These are phyloP conservation scores for Atkinsonella texensis DNA, from an alignment of 2,329 filamentous ascomycete genomes.

Conservation along the genomic window DNA sequence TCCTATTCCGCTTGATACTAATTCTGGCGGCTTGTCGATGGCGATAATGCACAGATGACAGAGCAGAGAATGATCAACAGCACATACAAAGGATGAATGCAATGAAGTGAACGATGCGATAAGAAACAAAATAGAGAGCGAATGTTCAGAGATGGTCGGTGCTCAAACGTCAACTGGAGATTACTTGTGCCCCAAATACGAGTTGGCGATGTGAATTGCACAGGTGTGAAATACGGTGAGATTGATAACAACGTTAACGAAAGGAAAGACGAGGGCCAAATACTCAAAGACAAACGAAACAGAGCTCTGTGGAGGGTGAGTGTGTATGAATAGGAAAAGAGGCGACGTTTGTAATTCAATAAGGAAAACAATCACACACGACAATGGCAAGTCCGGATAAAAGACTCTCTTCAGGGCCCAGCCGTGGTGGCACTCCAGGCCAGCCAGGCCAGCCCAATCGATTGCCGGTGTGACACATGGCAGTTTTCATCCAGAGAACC, in stretches of 20 bases:
- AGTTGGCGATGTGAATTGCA: not conserved
- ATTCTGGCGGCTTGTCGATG: not conserved
- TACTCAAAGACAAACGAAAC: not conserved
- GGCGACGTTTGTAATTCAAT: not conserved
- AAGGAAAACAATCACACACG: conserved; percentile 7
- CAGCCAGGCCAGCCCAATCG: not conserved
- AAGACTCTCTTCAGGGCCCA: not conserved
- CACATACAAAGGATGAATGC: not conserved
- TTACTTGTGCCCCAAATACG: not conserved
- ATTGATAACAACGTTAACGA: not conserved
- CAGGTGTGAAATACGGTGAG: not conserved
- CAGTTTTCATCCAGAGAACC: not conserved
- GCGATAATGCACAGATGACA: not conserved
- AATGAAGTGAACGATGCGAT: not conserved
- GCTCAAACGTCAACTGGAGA: not conserved
- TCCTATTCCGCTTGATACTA: not conserved
- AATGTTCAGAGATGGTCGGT: not conserved
- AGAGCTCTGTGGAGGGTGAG: not conserved
- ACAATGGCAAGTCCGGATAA: conserved; percentile 5
- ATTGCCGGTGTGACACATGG: not conserved
- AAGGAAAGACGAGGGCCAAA: conserved; percentile 1
- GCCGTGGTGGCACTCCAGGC: not conserved
- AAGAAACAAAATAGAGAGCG: not conserved
- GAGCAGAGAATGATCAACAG: not conserved
- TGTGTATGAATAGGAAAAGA: not conserved